Conservation (phyloP, 2,329 filamentous ascomycete genomes). For the Talaromyces sp. region DNA sequence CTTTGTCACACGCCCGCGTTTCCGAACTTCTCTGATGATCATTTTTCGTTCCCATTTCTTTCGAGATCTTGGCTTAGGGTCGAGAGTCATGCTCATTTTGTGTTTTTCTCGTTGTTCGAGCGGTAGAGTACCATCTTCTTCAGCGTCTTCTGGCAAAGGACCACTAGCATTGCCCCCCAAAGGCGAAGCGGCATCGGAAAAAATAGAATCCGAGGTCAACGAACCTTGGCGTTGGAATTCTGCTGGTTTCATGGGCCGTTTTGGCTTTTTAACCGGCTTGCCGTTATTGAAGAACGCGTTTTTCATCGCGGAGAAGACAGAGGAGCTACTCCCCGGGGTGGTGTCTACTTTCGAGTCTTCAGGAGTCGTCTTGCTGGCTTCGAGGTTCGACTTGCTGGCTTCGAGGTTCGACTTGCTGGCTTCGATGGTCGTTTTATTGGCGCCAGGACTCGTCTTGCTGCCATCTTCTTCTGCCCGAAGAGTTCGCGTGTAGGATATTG, state of each 20-base stretch:
- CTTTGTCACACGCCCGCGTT: constrained; percentile 62
- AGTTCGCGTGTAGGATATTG: constrained; percentile 27
- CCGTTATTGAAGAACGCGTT: constrained; percentile 24
- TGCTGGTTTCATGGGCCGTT: constrained; percentile 19
- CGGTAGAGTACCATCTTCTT: constrained; percentile 14
- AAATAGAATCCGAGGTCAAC: constrained; percentile 36
- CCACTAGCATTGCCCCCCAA: constrained; percentile 19
- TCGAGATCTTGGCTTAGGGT: constrained; percentile 70
- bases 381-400: constrained; percentile 15
- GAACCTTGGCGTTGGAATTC: constrained; percentile 31
- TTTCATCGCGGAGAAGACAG: constrained; percentile 27
- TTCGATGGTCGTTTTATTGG: constrained; percentile 14
- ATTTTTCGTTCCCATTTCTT: constrained; percentile 78
- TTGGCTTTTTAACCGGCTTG: constrained; percentile 23
- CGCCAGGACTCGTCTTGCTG: constrained; percentile 13
- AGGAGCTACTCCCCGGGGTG: constrained; percentile 17
- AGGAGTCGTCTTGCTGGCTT: constrained; percentile 7
- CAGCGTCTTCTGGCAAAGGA: constrained; percentile 16
- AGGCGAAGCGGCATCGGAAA: constrained; percentile 29
- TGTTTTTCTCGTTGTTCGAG: constrained; percentile 42
- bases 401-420: constrained; percentile 19
- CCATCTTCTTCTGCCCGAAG: constrained; percentile 27
- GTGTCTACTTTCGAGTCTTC: constrained; percentile 7
- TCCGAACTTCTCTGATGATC: constrained; percentile 69
- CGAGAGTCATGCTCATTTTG: constrained; percentile 60